Evolutionary conservation across 108 stramenopile genomes (phyloP).

Genomic region (Parmales sp.): DNA sequence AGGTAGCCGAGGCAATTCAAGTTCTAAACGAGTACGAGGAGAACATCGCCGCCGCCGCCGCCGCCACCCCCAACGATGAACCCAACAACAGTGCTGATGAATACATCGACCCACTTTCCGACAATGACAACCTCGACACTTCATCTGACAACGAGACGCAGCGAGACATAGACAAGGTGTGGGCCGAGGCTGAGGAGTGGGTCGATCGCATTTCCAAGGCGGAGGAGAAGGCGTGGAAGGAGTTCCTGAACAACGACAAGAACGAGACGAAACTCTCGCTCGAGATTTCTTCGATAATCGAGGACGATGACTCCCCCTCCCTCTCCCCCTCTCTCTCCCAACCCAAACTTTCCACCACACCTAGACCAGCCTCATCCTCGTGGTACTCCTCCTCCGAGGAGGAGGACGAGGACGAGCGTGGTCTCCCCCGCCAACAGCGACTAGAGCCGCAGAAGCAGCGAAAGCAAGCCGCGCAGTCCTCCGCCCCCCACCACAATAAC

Average conservation of each 20-base stretch:
- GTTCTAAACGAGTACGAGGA: conserved; percentile 22
- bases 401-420: neutral
- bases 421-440: neutral
- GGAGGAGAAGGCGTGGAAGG: neutral
- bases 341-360: neutral
- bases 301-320: neutral
- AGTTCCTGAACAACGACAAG: neutral
- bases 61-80: neutral
- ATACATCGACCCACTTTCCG: neutral
- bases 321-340: neutral
- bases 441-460: neutral
- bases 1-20: conserved; percentile 40
- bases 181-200: neutral
- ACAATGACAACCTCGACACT: neutral
- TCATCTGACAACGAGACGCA: neutral
- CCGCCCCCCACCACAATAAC: neutral
- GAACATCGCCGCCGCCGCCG: neutral
- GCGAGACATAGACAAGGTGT: neutral
- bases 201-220: neutral
- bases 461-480: neutral
- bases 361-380: neutral
- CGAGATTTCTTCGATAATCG: neutral
- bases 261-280: neutral
- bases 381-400: conserved; percentile 1
- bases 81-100: neutral